These are phyloP conservation scores for Diaporthe sp. DNA, from an alignment of 2,329 filamentous ascomycete species.

Conservation along the genomic window DNA sequence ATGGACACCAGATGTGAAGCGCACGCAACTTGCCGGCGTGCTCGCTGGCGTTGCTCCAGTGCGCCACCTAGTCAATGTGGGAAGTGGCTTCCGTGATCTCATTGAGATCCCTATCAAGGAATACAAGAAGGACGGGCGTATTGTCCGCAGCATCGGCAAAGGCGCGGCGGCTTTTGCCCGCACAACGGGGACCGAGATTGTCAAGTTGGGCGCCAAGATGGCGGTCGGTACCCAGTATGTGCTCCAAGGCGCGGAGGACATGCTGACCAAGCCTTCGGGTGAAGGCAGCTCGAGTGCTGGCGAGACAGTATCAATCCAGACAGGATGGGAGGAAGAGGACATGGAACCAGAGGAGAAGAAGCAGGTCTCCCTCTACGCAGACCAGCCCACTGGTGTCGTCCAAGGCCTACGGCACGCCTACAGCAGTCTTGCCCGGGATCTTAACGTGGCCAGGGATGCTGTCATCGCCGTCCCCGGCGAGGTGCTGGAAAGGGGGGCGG, in stretches of 20 bases:
- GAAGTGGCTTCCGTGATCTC: slow-evolving; percentile 86
- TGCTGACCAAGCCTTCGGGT: slow-evolving; percentile 68
- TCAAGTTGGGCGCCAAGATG: slow-evolving; percentile 92
- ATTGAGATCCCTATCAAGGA: slow-evolving; percentile 91
- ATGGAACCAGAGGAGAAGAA: slow-evolving; percentile 78
- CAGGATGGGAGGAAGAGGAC: slow-evolving; percentile 61
- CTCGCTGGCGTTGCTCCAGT: slow-evolving; percentile 90
- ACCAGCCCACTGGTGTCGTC: slow-evolving; percentile 90
- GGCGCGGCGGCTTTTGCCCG: slow-evolving; percentile 91
- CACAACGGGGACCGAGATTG: slow-evolving; percentile 93
- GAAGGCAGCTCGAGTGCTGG: slow-evolving; percentile 44
- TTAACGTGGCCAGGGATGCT: slow-evolving; percentile 88
- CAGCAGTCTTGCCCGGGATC: slow-evolving; percentile 83
- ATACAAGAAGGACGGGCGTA: slow-evolving; percentile 92
- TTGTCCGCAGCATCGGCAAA: slow-evolving; percentile 92
- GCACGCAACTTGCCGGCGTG: slow-evolving; percentile 89
- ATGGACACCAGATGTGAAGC: slow-evolving; percentile 94
- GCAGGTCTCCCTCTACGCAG: slow-evolving; percentile 90
- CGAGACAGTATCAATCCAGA: slow-evolving; percentile 34
- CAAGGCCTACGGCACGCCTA: slow-evolving; percentile 89
- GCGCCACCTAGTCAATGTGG: slow-evolving; percentile 91
- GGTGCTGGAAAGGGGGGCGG: slow-evolving; percentile 88
- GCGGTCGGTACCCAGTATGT: slow-evolving; percentile 96
- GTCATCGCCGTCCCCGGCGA: slow-evolving; percentile 96
- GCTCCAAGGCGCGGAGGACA: slow-evolving; percentile 87